These are phyloP conservation scores for Penicillium sp. DNA, from an alignment of 2,329 filamentous ascomycete genomes.

Conservation along the genomic window DNA sequence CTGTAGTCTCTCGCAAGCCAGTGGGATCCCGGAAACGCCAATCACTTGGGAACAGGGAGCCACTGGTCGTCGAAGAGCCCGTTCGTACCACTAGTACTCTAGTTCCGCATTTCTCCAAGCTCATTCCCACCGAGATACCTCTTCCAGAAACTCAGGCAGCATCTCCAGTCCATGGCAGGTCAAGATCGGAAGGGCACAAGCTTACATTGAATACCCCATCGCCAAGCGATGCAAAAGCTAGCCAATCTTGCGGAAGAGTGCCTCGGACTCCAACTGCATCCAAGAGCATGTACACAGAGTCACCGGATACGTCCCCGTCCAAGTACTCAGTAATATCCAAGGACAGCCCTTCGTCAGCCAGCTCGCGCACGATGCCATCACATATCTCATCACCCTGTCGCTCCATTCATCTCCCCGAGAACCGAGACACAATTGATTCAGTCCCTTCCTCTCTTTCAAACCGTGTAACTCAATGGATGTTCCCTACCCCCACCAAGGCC, in stretches of 20 bases:
- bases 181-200: slow-evolving; percentile 11
- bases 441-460: slow-evolving; percentile 20
- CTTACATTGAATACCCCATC: slow-evolving; percentile 3
- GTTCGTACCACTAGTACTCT: slow-evolving; percentile 21
- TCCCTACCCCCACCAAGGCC: slow-evolving; percentile 17
- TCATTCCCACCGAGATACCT: slow-evolving; percentile 8
- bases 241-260: neutral
- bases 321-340: slow-evolving; percentile 3
- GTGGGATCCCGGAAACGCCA: slow-evolving; percentile 32
- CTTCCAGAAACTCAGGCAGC: neutral
- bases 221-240: neutral
- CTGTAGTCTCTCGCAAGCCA: slow-evolving; percentile 36
- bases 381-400: slow-evolving; percentile 20
- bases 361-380: slow-evolving; percentile 21
- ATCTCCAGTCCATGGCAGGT: slow-evolving; percentile 9
- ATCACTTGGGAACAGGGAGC: slow-evolving; percentile 25
- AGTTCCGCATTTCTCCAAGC: slow-evolving; percentile 32
- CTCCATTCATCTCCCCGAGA: slow-evolving; percentile 16
- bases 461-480: slow-evolving; percentile 32
- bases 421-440: slow-evolving; percentile 11
- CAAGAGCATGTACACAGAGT: neutral
- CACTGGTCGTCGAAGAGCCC: slow-evolving; percentile 15
- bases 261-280: slow-evolving; percentile 8
- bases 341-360: slow-evolving; percentile 14
- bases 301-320: neutral